These are phyloP conservation scores for Mucor plumbeus DNA, from an alignment of 371 early-diverging fungal genomes.

Conservation along the genomic window DNA sequence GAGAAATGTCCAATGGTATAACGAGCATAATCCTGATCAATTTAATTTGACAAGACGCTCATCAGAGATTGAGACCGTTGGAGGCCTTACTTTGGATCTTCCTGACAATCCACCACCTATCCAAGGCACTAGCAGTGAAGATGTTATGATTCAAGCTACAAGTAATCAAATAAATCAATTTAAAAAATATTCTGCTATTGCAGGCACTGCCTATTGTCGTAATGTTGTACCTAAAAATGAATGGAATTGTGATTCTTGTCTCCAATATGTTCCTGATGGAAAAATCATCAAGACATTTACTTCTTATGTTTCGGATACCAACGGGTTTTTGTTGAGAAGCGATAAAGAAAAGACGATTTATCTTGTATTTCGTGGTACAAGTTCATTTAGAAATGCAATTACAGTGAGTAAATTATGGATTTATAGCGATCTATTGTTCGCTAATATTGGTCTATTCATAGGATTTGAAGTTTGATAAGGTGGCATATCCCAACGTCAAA, in stretches of 20 bases:
- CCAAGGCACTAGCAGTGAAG: neutral
- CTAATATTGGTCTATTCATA: neutral
- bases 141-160: conserved; percentile 4
- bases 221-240: conserved; percentile 16
- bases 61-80: neutral
- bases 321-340: conserved; percentile 29
- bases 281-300: conserved; percentile 26
- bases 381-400: conserved; percentile 26
- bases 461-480: conserved; percentile 4
- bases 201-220: conserved; percentile 33
- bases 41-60: conserved; percentile 14
- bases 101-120: conserved; percentile 18
- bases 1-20: conserved; percentile 14
- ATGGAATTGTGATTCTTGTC: conserved; percentile 31
- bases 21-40: conserved; percentile 1
- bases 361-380: conserved; percentile 35
- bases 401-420: conserved; percentile 9
- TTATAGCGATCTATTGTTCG: neutral
- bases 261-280: conserved; percentile 28
- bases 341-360: conserved; percentile 29
- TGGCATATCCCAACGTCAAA: conserved; percentile 15
- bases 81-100: conserved; percentile 18
- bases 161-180: conserved; percentile 15
- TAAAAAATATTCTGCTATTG: conserved; percentile 21
- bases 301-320: conserved; percentile 21